Evolutionary conservation across 2,329 filamentous ascomycete species (phyloP).

Genomic region (Stachybotrys echinatus): DNA sequence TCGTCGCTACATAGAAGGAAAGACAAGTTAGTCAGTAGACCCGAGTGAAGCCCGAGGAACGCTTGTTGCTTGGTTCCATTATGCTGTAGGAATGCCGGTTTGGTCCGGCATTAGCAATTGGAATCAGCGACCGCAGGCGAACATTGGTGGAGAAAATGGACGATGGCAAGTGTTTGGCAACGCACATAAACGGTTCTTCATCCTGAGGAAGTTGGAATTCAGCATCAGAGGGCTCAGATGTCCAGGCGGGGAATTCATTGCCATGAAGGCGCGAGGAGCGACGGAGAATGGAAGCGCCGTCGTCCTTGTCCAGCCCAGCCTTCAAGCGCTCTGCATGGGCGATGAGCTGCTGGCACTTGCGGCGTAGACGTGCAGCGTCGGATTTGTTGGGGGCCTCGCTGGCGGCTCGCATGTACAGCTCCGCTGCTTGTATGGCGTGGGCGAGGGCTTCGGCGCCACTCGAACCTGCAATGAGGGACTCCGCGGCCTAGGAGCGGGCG

Average conservation of each 20-base stretch:
- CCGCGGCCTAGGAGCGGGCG: slow-evolving; percentile 25
- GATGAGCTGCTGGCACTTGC: slow-evolving; percentile 66
- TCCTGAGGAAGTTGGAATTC: slow-evolving; percentile 55
- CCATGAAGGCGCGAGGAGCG: slow-evolving; percentile 77
- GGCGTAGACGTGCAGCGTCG: slow-evolving; percentile 62
- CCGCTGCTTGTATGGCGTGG: slow-evolving; percentile 70
- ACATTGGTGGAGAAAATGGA: not conserved
- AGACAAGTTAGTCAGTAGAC: not conserved
- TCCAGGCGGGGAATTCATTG: slow-evolving; percentile 82
- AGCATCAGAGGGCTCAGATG: slow-evolving; percentile 48
- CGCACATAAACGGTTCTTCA: slow-evolving; percentile 59
- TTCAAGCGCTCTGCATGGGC: slow-evolving; percentile 74
- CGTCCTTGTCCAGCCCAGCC: slow-evolving; percentile 8
- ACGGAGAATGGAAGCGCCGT: slow-evolving; percentile 49
- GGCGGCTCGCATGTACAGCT: slow-evolving; percentile 76
- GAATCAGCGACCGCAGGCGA: too few species aligned
- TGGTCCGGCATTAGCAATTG: too few species aligned
- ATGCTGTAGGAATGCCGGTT: too few species aligned
- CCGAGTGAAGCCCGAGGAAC: not conserved
- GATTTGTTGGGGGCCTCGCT: slow-evolving; percentile 51
- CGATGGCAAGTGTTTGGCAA: slow-evolving; percentile 7
- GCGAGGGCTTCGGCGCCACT: slow-evolving; percentile 57
- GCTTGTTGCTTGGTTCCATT: not conserved
- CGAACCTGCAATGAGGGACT: slow-evolving; percentile 28
- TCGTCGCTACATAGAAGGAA: slow-evolving; percentile 54